Conservation (phyloP, 2,329 filamentous ascomycete genomes). For the Diaporthe caulivora region DNA sequence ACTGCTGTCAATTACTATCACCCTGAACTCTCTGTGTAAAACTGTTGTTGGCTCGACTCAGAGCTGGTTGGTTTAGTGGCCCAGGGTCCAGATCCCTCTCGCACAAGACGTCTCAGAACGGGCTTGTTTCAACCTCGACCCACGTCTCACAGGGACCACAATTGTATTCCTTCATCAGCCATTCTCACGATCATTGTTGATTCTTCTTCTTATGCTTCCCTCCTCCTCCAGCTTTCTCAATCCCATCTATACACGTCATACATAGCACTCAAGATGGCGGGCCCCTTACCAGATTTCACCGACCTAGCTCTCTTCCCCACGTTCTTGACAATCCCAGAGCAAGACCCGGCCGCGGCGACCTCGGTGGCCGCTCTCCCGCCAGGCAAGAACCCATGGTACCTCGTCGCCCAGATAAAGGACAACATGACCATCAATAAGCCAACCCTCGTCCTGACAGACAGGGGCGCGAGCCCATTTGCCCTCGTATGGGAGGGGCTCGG, state of each 20-base stretch:
- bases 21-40: neutral
- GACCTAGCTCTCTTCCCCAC: constrained; percentile 50
- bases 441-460: constrained; percentile 60
- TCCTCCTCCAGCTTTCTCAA: neutral
- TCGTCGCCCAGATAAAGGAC: constrained; percentile 60
- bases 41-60: neutral
- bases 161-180: neutral
- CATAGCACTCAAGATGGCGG: constrained; percentile 25
- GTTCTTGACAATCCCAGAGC: constrained; percentile 43
- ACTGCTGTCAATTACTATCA: neutral
- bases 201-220: neutral
- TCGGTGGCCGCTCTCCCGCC: constrained; percentile 1
- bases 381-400: constrained; percentile 47
- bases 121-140: constrained; percentile 35
- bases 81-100: neutral
- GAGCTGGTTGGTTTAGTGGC: neutral
- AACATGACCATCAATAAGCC: constrained; percentile 63
- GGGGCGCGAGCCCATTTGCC: constrained; percentile 55
- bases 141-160: neutral
- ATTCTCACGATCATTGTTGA: neutral
- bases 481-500: constrained; percentile 58
- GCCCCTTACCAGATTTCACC: constrained; percentile 49
- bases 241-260: neutral
- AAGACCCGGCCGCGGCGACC: constrained; percentile 6
- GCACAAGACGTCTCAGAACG: constrained; percentile 21